Evolutionary conservation across 306 rosid genomes (phyloP).

Genomic region (Sicyos baderoa): DNA sequence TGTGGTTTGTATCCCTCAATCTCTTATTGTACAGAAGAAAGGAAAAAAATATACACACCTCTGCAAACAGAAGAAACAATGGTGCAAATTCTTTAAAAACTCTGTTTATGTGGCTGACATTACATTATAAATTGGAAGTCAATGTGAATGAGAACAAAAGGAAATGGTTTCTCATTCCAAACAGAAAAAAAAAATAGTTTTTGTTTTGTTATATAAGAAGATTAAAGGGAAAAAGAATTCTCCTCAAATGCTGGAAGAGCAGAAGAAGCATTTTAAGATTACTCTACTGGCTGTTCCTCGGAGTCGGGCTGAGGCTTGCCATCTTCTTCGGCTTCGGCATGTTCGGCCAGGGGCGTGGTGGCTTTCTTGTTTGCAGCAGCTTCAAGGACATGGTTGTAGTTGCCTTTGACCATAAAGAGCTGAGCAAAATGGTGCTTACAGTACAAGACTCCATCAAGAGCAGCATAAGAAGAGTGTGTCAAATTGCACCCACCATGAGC

Average conservation of each 20-base stretch:
- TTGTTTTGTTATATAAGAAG: not conserved
- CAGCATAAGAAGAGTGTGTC: slow-evolving; percentile 86
- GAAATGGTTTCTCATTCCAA: not conserved
- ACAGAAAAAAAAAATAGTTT: not conserved
- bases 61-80: not conserved
- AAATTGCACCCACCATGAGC: slow-evolving; percentile 88
- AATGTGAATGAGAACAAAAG: not conserved
- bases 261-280: slow-evolving; percentile 10
- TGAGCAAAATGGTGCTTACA: slow-evolving; percentile 86
- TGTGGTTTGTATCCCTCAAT: no score
- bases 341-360: slow-evolving; percentile 38
- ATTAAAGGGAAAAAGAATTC: not conserved
- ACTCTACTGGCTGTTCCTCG: not conserved
- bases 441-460: slow-evolving; percentile 89
- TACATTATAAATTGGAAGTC: not conserved
- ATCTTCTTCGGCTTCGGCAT: slow-evolving; percentile 21
- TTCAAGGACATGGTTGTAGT: slow-evolving; percentile 70
- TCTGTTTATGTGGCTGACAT: not conserved
- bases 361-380: slow-evolving; percentile 58
- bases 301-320: not conserved
- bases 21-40: no score
- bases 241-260: not conserved
- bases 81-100: slow-evolving; percentile 2
- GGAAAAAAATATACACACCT: no score
- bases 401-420: slow-evolving; percentile 96